phyloP scores from a whole-genome alignment of 371 early-diverging fungal genomes.

The Mucor plumbeus region DNA sequence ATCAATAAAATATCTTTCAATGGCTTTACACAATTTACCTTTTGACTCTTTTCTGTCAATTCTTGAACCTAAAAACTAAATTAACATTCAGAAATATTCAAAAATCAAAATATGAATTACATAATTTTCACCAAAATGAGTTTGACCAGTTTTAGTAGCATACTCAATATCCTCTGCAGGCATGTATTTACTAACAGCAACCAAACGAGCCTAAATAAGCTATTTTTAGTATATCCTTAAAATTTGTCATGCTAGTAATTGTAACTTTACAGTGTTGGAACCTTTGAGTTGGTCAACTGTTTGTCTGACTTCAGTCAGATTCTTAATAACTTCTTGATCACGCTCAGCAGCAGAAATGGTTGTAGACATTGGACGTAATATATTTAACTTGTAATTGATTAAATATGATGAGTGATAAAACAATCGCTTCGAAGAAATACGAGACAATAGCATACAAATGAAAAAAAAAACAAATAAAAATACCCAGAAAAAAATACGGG shows the following conservation, averaged over 20 bases:
- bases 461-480: neutral
- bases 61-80: conserved; percentile 76
- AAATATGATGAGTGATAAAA: neutral
- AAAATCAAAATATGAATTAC: conserved; percentile 51
- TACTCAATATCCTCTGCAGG: conserved; percentile 79
- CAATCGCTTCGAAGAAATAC: neutral
- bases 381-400: no score
- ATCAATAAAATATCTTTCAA: neutral
- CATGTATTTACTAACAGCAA: conserved; percentile 94
- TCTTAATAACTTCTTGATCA: conserved; percentile 20
- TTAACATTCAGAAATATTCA: neutral
- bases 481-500: neutral
- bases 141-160: conserved; percentile 82
- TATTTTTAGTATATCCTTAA: neutral
- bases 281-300: conserved; percentile 12
- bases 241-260: neutral
- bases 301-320: conserved; percentile 22
- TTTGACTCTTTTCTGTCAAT: conserved; percentile 85
- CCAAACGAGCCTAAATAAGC: conserved; percentile 59
- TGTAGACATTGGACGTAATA: neutral
- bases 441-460: neutral
- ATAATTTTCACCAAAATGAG: conserved; percentile 97
- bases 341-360: conserved; percentile 14
- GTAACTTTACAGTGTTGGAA: conserved; percentile 9
- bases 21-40: conserved; percentile 44